A percentile compares a stretch with the other conserved stretches of the same genome.
phyloP scores from a whole-genome alignment of 495 filamentous ascomycete genomes.

The Penicillium fimorum region DNA sequence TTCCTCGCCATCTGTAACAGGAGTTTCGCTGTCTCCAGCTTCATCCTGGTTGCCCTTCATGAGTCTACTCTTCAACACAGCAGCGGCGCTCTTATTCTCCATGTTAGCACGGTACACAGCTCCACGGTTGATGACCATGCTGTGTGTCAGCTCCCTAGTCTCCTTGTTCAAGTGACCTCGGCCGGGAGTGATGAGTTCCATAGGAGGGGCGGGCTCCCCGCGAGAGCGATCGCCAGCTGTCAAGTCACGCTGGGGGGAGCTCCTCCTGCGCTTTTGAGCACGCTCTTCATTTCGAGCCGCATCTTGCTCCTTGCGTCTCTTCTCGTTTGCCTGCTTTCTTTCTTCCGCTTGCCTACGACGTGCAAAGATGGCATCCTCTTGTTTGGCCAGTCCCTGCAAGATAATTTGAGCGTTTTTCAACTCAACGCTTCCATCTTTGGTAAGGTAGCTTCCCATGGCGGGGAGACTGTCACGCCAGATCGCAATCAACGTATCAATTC shows the following conservation, averaged over 20 bases:
- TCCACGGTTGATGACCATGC: slow-evolving; percentile 80
- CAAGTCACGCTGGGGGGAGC: slow-evolving; percentile 46
- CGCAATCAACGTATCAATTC: slow-evolving; percentile 90
- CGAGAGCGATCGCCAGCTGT: slow-evolving; percentile 29
- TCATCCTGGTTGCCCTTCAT: slow-evolving; percentile 44
- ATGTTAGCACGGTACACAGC: slow-evolving; percentile 73
- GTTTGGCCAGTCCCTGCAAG: slow-evolving; percentile 82
- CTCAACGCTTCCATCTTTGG: slow-evolving; percentile 89
- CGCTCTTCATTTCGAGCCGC: slow-evolving; percentile 51
- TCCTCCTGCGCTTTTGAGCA: slow-evolving; percentile 42
- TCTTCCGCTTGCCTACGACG: slow-evolving; percentile 81
- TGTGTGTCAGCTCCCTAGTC: slow-evolving; percentile 69
- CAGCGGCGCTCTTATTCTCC: slow-evolving; percentile 93
- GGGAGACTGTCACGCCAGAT: slow-evolving; percentile 95
- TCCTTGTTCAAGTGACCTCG: slow-evolving; percentile 59
- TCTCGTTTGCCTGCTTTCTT: slow-evolving; percentile 71
- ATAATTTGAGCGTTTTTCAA: slow-evolving; percentile 85
- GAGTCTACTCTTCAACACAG: slow-evolving; percentile 79
- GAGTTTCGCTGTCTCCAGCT: slow-evolving; percentile 19
- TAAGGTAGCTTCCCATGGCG: slow-evolving; percentile 90
- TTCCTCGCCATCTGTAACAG: slow-evolving; percentile 18
- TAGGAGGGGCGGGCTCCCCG: slow-evolving; percentile 37
- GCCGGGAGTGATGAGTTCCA: slow-evolving; percentile 60
- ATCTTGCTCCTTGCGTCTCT: slow-evolving; percentile 71
- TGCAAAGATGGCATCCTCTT: slow-evolving; percentile 92